phyloP scores from a whole-genome alignment of 306 rosid genomes.

The Prunus fruticosa region DNA sequence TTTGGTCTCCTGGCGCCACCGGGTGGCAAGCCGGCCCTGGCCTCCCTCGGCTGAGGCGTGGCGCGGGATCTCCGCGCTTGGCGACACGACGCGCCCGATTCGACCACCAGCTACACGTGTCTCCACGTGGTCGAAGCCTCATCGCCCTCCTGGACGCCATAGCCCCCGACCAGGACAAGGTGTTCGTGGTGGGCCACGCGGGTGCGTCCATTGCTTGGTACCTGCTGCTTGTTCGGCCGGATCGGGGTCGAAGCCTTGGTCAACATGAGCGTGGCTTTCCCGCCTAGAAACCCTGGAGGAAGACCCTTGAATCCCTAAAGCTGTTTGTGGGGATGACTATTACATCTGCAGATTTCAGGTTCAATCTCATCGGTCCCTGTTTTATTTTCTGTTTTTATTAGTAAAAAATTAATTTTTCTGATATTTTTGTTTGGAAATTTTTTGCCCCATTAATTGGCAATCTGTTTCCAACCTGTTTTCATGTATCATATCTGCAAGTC shows the following conservation, averaged over 20 bases:
- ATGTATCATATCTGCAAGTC: too few relatives aligned
- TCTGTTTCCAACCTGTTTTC: too few relatives aligned
- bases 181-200: slow-evolving; percentile 88
- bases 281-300: slow-evolving; percentile 55
- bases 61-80: slow-evolving; percentile 82
- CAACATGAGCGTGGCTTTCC: slow-evolving; percentile 51
- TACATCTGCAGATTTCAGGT: slow-evolving; percentile 83
- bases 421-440: too few relatives aligned
- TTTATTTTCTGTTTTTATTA: not conserved
- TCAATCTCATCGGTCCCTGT: not conserved
- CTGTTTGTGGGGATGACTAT: slow-evolving; percentile 55
- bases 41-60: slow-evolving; percentile 66
- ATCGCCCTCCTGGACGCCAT: slow-evolving; percentile 50
- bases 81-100: slow-evolving; percentile 54
- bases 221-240: slow-evolving; percentile 65
- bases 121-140: slow-evolving; percentile 58
- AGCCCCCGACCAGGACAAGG: slow-evolving; percentile 43
- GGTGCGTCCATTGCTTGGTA: slow-evolving; percentile 70
- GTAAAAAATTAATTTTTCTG: too few relatives aligned
- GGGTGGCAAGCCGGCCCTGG: slow-evolving; percentile 52
- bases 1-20: slow-evolving; percentile 87
- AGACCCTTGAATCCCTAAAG: slow-evolving; percentile 42
- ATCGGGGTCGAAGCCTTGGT: slow-evolving; percentile 59
- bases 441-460: too few relatives aligned
- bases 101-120: slow-evolving; percentile 38